These are phyloP conservation scores for Phaeotremella skinneri DNA, from an alignment of 768 basidiomycete species.

Conservation along the genomic window DNA sequence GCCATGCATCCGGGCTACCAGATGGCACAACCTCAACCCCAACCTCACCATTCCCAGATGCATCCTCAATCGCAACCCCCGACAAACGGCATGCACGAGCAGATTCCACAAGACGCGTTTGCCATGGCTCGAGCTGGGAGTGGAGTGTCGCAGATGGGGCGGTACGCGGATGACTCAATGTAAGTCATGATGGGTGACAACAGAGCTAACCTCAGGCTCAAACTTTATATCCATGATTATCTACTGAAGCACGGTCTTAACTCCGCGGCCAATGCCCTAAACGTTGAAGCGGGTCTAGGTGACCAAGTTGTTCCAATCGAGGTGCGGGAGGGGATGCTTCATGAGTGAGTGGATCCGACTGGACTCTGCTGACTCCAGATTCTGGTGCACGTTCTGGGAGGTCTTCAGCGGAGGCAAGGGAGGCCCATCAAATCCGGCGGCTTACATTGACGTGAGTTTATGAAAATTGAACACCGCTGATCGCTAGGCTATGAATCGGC, in stretches of 20 bases:
- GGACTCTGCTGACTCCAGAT: conserved; percentile 23
- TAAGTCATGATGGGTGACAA: conserved; percentile 9
- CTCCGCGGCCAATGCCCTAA: conserved; percentile 45
- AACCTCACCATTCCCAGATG: conserved; percentile 11
- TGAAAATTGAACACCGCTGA: background rate
- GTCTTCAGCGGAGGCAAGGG: conserved; percentile 46
- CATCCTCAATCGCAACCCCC: conserved; percentile 30
- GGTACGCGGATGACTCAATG: conserved; percentile 4
- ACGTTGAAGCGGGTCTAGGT: conserved; percentile 44
- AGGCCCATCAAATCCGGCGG: conserved; percentile 32
- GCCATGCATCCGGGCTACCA: conserved; percentile 5
- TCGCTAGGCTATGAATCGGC: conserved; percentile 41
- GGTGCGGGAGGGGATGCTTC: conserved; percentile 50
- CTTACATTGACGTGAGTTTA: conserved; percentile 45
- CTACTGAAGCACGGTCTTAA: conserved; percentile 49
- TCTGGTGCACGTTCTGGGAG: conserved; percentile 52
- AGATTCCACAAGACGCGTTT: conserved; percentile 18
- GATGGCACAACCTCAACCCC: conserved; percentile 17
- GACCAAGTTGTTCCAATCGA: conserved; percentile 50
- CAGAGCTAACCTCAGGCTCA: conserved; percentile 36
- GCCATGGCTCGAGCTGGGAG: conserved; percentile 37
- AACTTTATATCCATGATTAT: conserved; percentile 53
- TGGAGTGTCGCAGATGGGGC: conserved; percentile 19
- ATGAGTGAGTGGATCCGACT: conserved; percentile 46
- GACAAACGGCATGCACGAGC: conserved; percentile 27